Base-by-base conservation (phyloP, 148 eudicot species). In the Rhododendron ovatum region DNA sequence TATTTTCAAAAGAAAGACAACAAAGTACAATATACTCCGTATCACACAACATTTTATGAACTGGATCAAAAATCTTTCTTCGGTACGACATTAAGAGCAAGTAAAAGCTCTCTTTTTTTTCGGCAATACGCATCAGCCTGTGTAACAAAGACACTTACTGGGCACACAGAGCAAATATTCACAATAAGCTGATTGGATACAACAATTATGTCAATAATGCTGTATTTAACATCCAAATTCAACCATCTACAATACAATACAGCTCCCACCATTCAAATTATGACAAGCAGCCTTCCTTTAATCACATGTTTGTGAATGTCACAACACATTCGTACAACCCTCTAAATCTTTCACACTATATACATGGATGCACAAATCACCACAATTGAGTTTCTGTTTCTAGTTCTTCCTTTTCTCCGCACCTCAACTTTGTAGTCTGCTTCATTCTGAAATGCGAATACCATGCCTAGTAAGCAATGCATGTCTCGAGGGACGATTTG, bases 401-500 rank as follows among this genome's bases (percentile, higher is more conserved):
- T 5, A 39, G 3, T 39, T 39, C 41, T 39, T 3, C 41, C 41
- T 67, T 26, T 11, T 3, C 74, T 67, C 74, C 14, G 35, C 33
- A 14, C 39, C 18, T 3, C 39, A 30, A 71, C 39, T 71, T 30
- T 3, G 39, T 12, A 26, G 39, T 69, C 75, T 12, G 76, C 41
- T 75, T n/a, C 26, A 1, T n/a, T 41, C 69, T 26, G 53, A 59
- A 41, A 1, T 13, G 4, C 11, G 1, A 37, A 7, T 37, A 30
- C 43, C 55, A 13, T 7, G 37, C 26, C 85, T 86, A 75, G 86
- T 81, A 83, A 43, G 85, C 90, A 55, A 93, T 86, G 90, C 87
- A 83, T 12, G 92, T 87, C 91, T 96, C 99, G 7, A 95, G 90
- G 50, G 89, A 87, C 37, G 97, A 94, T 88, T 96, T 96, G 30